Evolutionary conservation across 1,139 yeast species (phyloP), one percentile per base, ranked within the genome.

Genomic region (Scheffersomyces parashehatae): DNA sequence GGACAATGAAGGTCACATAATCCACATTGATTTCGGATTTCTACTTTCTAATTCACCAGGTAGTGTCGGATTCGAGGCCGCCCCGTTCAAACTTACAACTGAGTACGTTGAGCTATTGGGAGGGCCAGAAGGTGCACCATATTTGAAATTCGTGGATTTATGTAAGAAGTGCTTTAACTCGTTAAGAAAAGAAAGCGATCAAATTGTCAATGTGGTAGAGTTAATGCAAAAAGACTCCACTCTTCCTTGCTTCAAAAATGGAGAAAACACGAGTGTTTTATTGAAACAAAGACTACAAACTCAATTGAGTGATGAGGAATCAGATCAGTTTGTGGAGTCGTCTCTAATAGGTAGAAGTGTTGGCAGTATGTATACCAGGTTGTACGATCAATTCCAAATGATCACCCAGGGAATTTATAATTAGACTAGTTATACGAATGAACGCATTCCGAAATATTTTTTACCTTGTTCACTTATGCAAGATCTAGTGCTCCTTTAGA

Each of bases 11-110:
- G 99, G 99, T 0, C 98, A 93, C 60, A 85, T 93, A 11, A 84
- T 90, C 39, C 99, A 93, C 62, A 93, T 93, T 53, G 99, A 93
- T 67, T 93, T 93, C 69, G 99, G 99, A 0, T 93, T 90, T 60
- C 67, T 93, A 58, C 70, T 93, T 5, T 88, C 97, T 0, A 93
- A 93, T 58, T 85, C 97, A 0, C 99, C 99, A 0, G 98, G 98
- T 2, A 85, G 96, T 44, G 89, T 93, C 42, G 97, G 97, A 0
- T 90, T 93, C 63, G 99, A 93, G 59, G 95, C 97, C 1, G 97
- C 98, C 0, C 97, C 99, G 1, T 93, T 93, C 73, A 93, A 93
- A 59, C 70, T 93, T 13, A 89, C 98, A 0, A 74, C 75, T 46
- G 99, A 93, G 58, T 93, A 93, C 56, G 81, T 90, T 20, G 97